Evolutionary conservation across 2,329 filamentous ascomycete species (phyloP).

Genomic region (Alternaria novae-zelandiae): DNA sequence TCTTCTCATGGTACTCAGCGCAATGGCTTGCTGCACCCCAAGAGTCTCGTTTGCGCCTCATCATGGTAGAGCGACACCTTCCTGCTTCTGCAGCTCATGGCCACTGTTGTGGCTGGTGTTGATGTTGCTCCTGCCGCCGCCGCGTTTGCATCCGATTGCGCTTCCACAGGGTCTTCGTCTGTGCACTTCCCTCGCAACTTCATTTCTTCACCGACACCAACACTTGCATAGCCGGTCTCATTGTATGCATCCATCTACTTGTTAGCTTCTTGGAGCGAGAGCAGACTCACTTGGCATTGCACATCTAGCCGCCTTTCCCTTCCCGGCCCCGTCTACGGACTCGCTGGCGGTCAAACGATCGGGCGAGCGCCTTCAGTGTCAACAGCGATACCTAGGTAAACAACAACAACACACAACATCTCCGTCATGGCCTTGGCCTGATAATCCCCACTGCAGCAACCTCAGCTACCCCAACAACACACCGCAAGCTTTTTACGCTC

Average conservation of each 20-base stretch:
- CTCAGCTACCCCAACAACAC: slow-evolving; percentile 18
- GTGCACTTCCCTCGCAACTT: slow-evolving; percentile 19
- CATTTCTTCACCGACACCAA: slow-evolving; percentile 12
- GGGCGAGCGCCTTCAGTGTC: slow-evolving; percentile 22
- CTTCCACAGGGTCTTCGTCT: slow-evolving; percentile 18
- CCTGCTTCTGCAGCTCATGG: slow-evolving; percentile 15
- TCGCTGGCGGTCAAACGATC: slow-evolving; percentile 18
- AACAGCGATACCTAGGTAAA: slow-evolving; percentile 34
- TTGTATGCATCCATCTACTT: slow-evolving; percentile 43
- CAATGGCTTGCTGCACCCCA: slow-evolving; percentile 11
- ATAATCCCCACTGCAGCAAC: slow-evolving; percentile 16
- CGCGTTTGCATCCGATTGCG: slow-evolving; percentile 28
- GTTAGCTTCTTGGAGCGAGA: slow-evolving; percentile 42
- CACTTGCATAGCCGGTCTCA: slow-evolving; percentile 22
- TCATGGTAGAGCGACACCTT: slow-evolving; percentile 9
- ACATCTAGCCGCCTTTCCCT: slow-evolving; percentile 38
- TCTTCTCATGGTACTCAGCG: slow-evolving; percentile 7
- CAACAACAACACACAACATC: slow-evolving; percentile 23
- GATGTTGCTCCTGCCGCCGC: slow-evolving; percentile 26
- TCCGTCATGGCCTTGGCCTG: slow-evolving; percentile 23
- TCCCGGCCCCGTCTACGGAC: slow-evolving; percentile 30
- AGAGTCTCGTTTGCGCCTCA: not conserved
- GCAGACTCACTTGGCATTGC: slow-evolving; percentile 32
- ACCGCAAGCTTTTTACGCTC: slow-evolving; percentile 24
- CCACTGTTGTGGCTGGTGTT: slow-evolving; percentile 16